Base-by-base conservation (phyloP, 768 basidiomycete species). In the Suillus bovinus region DNA sequence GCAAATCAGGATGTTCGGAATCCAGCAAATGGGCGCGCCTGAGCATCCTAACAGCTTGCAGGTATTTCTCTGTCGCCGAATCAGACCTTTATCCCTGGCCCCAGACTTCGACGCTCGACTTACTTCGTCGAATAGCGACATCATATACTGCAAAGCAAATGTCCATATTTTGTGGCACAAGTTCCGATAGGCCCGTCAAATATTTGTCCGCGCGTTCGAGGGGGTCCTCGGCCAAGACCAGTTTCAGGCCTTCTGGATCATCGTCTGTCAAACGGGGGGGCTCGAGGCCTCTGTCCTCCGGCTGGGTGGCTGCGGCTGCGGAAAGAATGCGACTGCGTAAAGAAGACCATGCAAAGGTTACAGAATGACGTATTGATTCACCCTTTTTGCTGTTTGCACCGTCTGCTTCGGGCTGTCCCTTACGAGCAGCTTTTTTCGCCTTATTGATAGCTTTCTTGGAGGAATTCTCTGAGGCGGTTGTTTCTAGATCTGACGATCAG, bases 371-470 rank as follows among this genome's bases (percentile, higher is more conserved):
- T 59, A 54, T 56, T 60, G 24, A 67, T 71, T 58, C 66, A 91
- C 91, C 80, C 79, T 93, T 93, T 76, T 91, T 91, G 60, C 76
- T 58, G 68, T 49, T 66, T 39, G 66, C 58, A 47, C 70, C 76
- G 50, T 90, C 89, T 58, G 63, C 61, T 38, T 89, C 90, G 64
- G 84, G 80, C 0, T 79, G 79, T 68, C 87, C 73, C 58, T 69
- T 90, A 64, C 81, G 80, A 1, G 87, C 87, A 0, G 88, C 83
- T 72, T 92, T 94, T 76, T 93, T 94, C 14, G 91, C 91, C 73
- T 91, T 94, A 76, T 92, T 93, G 72, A 88, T 88, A 0, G 90
- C 90, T 71, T 93, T 92, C 74, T 91, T 92, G 75, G 87, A 88
- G 5, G 83, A 20, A 31, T 33, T 10, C 13, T 39, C 14, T 39